Evolutionary conservation across 2,329 filamentous ascomycete species (phyloP), one percentile per base, ranked within the genome.

Genomic region (Rhinocladiella similis): DNA sequence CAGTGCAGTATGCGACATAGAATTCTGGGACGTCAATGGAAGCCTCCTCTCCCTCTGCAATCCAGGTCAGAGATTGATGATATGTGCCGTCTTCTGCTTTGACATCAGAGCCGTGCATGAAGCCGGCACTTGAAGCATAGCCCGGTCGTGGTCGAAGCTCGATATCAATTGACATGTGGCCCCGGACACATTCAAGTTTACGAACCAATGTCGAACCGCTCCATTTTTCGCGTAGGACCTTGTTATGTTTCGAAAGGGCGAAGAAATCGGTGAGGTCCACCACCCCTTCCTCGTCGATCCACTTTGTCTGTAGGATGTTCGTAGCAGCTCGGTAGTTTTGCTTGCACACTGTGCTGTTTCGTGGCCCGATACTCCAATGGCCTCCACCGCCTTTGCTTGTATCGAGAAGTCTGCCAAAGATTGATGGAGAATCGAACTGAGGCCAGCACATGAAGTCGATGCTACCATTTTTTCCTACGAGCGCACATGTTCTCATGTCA

Each of bases 361-460:
- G 63, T 1, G 77, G 76, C 13, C 62, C 66, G 63, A 91, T 87
- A 62, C 80, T 84, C 71, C 90, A 91, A 69, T 87, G 83, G 13
- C 59, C 55, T 12, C 59, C 59, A 0, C 88, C 89, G 20, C 89
- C 88, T 67, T 87, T 90, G 64, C 88, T 76, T 67, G 88, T 87
- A 72, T 91, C 88, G 2, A 91, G 73, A 14, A 91, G 77, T 39
- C 88, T 83, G 67, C 87, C 90, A 69, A 91, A 91, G 48, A 91
- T 73, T 0, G 86, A 86, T 0, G 88, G 88, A 5, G 88, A 90
- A 70, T 91, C 88, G 68, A 91, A 91, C 63, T 90, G 84, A 2
- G 88, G 88, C 88, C 87, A 91, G 71, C 87, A 91, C 86, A 91
- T 88, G 65, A 85, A 90, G 68, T 90, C 88, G 55, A 91, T 72